These are phyloP conservation scores for Metschnikowia koreensis DNA, from an alignment of 805 yeast genomes.

Conservation along the genomic window DNA sequence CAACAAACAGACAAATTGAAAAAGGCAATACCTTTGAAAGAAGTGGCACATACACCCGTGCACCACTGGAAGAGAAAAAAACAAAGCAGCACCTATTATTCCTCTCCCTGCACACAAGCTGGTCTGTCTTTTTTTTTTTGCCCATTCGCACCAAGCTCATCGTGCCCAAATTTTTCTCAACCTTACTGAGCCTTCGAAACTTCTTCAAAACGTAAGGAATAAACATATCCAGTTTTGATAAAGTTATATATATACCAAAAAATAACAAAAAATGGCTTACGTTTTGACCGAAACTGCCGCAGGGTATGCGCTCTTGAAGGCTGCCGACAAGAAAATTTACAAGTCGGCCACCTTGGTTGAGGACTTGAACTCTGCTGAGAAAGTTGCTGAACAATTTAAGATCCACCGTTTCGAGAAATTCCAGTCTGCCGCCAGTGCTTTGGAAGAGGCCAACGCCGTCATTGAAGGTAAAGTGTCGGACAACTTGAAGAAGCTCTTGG, in stretches of 20 bases:
- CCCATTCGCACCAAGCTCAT: conserved; percentile 13
- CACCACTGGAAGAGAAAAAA: not conserved
- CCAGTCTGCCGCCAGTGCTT: conserved; percentile 89
- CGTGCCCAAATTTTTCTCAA: conserved; percentile 13
- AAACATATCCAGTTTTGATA: no score
- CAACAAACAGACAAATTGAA: no score
- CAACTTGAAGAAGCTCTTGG: conserved; percentile 73
- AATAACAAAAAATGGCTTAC: conserved; percentile 57
- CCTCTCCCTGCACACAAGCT: not conserved
- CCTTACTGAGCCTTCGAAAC: not conserved
- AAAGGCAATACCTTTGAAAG: no score
- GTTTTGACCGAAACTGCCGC: conserved; percentile 98
- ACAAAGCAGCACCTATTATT: not conserved
- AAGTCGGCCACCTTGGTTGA: conserved; percentile 71
- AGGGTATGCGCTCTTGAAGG: conserved; percentile 96
- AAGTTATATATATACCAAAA: not conserved
- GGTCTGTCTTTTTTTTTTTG: not conserved
- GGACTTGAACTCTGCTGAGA: conserved; percentile 78
- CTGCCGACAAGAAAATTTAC: conserved; percentile 95
- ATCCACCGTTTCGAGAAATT: conserved; percentile 95
- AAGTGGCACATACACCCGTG: not conserved
- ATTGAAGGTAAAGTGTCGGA: conserved; percentile 92
- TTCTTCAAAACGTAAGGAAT: no score
- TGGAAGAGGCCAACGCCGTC: conserved; percentile 90
- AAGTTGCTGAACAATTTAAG: conserved; percentile 87